Percentiles rank a stretch among this genome's conserved stretches.
Conservation (phyloP, 2,329 filamentous ascomycete genomes). For the Hypoxylon sp. region DNA sequence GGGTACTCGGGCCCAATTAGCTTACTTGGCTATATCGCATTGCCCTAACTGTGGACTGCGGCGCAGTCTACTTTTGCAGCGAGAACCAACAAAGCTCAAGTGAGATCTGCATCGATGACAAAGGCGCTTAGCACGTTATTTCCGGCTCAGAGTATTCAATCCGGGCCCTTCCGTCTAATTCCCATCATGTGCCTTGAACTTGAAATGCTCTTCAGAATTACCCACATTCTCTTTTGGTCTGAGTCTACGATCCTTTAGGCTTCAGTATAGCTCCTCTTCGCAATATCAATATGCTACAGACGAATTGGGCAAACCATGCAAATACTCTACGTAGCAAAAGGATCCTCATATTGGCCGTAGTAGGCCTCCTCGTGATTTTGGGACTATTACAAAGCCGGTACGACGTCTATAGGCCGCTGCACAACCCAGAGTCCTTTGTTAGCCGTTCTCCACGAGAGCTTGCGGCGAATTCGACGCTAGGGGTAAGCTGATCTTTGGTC, state of each 20-base stretch:
- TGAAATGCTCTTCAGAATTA: slow-evolving; percentile 13
- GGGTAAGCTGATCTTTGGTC: slow-evolving; percentile 15
- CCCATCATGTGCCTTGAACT: background rate
- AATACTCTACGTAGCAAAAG: slow-evolving; percentile 16
- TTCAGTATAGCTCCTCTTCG: background rate
- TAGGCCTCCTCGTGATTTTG: slow-evolving; percentile 9
- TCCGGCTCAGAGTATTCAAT: slow-evolving; percentile 5
- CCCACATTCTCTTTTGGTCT: background rate
- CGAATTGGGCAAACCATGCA: slow-evolving; percentile 23
- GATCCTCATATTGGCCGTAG: slow-evolving; percentile 1
- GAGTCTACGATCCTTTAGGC: slow-evolving; percentile 3
- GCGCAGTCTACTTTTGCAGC: slow-evolving; percentile 16
- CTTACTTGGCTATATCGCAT: slow-evolving; percentile 4
- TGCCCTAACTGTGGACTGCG: background rate
- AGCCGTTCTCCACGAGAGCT: slow-evolving; percentile 18
- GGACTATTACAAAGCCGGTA: slow-evolving; percentile 17
- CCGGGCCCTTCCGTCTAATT: slow-evolving; percentile 5
- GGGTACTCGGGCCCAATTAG: slow-evolving; percentile 7
- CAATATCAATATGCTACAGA: slow-evolving; percentile 16
- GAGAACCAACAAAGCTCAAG: slow-evolving; percentile 1
- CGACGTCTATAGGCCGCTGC: slow-evolving; percentile 8
- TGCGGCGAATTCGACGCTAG: slow-evolving; percentile 31
- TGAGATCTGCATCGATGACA: slow-evolving; percentile 13
- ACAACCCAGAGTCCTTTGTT: background rate
- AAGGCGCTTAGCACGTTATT: slow-evolving; percentile 11